These are phyloP conservation scores for Carnegiea gigantea DNA, from an alignment of 179 eudicot genomes.

Conservation along the genomic window DNA sequence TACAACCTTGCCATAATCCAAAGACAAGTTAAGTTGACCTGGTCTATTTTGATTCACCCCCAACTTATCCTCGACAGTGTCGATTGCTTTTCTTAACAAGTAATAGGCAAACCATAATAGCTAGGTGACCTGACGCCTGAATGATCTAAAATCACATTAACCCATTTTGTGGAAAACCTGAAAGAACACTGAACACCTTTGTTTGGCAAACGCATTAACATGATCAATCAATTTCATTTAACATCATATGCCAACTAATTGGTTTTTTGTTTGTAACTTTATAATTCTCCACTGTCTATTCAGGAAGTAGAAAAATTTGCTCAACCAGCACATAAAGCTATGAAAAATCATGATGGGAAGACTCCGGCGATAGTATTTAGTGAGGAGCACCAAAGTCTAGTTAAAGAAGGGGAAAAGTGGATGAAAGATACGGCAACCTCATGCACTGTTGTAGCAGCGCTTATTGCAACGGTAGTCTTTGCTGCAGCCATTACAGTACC, in stretches of 20 bases:
- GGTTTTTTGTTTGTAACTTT: not conserved
- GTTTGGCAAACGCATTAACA: no score
- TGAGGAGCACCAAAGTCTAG: constrained; percentile 29
- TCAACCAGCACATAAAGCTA: constrained; percentile 16
- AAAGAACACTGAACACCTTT: no score
- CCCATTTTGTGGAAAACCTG: not conserved
- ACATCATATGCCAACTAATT: no score
- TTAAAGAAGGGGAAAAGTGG: constrained; percentile 38
- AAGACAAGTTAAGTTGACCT: no score
- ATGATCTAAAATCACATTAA: no score
- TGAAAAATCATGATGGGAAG: constrained; percentile 15
- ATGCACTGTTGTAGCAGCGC: constrained; percentile 33
- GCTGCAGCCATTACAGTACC: constrained; percentile 39
- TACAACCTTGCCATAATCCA: no score
- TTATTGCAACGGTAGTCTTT: constrained; percentile 35
- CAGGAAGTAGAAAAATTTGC: constrained; percentile 37
- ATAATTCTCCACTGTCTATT: not conserved
- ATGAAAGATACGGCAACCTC: constrained; percentile 39
- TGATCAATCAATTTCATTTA: no score
- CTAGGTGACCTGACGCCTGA: no score
- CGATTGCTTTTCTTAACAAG: no score
- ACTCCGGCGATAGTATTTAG: constrained; percentile 32
- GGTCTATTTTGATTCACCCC: no score
- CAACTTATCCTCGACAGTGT: no score
- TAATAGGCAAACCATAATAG: no score